Conservation (phyloP, 169 alveolate genomes). For the Babesia caballi region DNA sequence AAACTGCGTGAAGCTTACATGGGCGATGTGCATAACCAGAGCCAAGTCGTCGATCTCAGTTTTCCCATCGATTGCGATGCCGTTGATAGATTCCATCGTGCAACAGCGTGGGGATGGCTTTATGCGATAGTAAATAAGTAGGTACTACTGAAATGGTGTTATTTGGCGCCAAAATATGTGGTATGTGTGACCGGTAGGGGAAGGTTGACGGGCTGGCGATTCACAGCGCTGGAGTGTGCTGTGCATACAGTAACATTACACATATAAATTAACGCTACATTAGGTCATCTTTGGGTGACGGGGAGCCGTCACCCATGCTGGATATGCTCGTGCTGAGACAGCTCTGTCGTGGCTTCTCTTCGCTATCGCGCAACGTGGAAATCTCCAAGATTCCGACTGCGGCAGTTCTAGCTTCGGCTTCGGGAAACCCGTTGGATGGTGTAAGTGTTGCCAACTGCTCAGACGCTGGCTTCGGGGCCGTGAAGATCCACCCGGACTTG, state of each 20-base stretch:
- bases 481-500: too few relatives aligned
- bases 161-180: neutral
- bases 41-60: constrained; percentile 64
- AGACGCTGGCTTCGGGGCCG: neutral
- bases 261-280: neutral
- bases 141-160: neutral
- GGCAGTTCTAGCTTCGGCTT: neutral
- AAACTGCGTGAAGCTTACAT: constrained; percentile 15
- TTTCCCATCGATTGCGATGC: constrained; percentile 57
- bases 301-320: neutral
- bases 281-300: neutral
- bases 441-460: neutral
- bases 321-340: neutral
- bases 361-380: neutral
- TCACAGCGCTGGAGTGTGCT: too few relatives aligned
- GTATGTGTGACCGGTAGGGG: too few relatives aligned
- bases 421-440: neutral
- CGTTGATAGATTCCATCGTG: constrained; percentile 27
- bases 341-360: constrained; percentile 1
- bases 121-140: neutral
- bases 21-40: constrained; percentile 65
- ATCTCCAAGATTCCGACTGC: neutral
- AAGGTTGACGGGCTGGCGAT: too few relatives aligned
- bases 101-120: too few relatives aligned
- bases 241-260: too few relatives aligned